Base-by-base conservation (phyloP, 2,329 filamentous ascomycete species). In the Hypoxylon rubiginosum region DNA sequence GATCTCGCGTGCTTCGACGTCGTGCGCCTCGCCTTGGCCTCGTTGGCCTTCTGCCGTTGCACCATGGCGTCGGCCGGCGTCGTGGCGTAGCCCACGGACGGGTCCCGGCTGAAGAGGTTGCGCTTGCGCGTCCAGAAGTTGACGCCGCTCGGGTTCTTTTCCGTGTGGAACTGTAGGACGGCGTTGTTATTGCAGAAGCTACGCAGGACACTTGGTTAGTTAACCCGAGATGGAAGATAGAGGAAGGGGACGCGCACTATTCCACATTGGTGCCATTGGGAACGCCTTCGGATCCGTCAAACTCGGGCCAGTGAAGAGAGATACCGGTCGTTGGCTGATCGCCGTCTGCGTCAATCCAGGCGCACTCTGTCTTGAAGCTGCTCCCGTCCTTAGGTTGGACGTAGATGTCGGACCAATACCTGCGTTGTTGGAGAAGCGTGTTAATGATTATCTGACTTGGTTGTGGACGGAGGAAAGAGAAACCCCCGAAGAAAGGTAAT, bases 301-400 rank as follows among this genome's bases (percentile, higher is more conserved):
- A 52, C 24, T 52, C 49, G 28, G 49, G 49, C 49, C 49, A 52
- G 28, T 52, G 49, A 36, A 52, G 49, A 26, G 49, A 52, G 49
- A 52, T 52, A n/a, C 49, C 49, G 11, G 49, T 52, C 49, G 30
- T 36, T 8, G 24, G 26, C 3, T 52, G 28, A 36, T 52, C 49
- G 28, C 49, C 49, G 30, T 52, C 28, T 13, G 3, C 24, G 28
- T 52, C 49, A 21, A 52, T 30, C 49, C 49, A 52, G 30, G 49
- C 49, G 49, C 49, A 52, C 49, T 52, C 49, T 30, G 49, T 52
- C 49, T 52, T 52, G 28, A 36, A 52, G 30, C 49, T 52, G 9
- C n/a, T 28, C 13, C 49, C 49, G 10, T 36, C 28, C 30, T 52
- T 3, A 34, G 49, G 49, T 21, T 52, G 49, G 24, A 52, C 28